phyloP scores from a whole-genome alignment of 1,284 basidiomycete species.

The Cutaneotrichosporon cyanovorans region DNA sequence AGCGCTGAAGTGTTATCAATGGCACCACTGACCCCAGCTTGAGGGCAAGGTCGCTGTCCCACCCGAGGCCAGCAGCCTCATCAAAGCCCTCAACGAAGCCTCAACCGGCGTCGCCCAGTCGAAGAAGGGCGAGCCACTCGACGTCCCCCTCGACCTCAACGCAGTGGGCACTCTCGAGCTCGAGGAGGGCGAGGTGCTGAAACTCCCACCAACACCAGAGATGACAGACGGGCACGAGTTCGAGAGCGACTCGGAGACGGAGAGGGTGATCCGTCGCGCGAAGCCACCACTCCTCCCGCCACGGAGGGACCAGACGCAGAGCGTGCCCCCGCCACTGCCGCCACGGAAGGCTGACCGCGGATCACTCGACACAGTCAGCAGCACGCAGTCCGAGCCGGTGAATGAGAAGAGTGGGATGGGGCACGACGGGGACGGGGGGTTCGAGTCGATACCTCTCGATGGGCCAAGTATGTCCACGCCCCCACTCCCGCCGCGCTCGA shows the following conservation, averaged over 20 bases:
- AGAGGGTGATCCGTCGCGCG: slow-evolving; percentile 19
- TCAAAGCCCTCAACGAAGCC: slow-evolving; percentile 49
- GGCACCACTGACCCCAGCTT: slow-evolving; percentile 24
- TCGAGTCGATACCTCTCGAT: no score
- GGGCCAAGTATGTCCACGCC: no score
- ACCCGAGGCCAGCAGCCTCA: slow-evolving; percentile 44
- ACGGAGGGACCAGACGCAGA: slow-evolving; percentile 5
- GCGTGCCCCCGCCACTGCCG: background rate
- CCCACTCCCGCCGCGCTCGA: background rate
- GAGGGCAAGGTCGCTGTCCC: slow-evolving; percentile 48
- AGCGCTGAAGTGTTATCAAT: background rate
- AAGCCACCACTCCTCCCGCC: slow-evolving; percentile 28
- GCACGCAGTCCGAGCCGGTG: no score
- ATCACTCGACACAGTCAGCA: background rate
- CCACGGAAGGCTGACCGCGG: background rate
- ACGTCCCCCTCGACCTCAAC: slow-evolving; percentile 26
- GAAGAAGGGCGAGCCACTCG: slow-evolving; percentile 36
- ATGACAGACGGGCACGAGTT: slow-evolving; percentile 40
- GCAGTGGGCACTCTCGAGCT: slow-evolving; percentile 11
- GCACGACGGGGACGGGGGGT: no score
- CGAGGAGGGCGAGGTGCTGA: slow-evolving; percentile 46
- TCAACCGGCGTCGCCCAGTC: slow-evolving; percentile 50
- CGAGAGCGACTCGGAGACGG: slow-evolving; percentile 36
- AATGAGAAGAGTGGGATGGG: no score
- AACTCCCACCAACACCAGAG: slow-evolving; percentile 47